These are phyloP conservation scores for Colletotrichum gigasporum DNA, from an alignment of 2,329 filamentous ascomycete genomes.

Conservation along the genomic window DNA sequence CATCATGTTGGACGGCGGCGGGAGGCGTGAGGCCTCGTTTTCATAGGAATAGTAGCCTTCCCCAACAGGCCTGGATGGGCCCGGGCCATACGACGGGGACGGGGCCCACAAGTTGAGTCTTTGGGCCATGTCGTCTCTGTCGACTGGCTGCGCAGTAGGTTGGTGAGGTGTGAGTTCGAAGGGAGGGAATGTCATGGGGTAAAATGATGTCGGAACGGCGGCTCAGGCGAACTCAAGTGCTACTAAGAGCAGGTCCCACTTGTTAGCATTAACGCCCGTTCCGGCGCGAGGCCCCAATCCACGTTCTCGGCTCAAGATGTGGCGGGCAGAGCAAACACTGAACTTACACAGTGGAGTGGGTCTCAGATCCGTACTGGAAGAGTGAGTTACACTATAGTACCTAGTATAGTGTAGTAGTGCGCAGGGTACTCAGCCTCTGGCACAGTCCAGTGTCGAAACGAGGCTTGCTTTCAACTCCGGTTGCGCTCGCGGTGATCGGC, in stretches of 20 bases:
- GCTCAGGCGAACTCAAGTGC: background rate
- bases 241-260: background rate
- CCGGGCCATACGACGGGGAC: slow-evolving; percentile 38
- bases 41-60: slow-evolving; percentile 38
- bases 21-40: slow-evolving; percentile 37
- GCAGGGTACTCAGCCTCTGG: slow-evolving; percentile 21
- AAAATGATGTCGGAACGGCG: background rate
- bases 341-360: slow-evolving; percentile 25
- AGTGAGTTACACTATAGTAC: too few species aligned
- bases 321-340: slow-evolving; percentile 23
- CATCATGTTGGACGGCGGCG: slow-evolving; percentile 37
- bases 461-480: slow-evolving; percentile 8
- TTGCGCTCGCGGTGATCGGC: slow-evolving; percentile 23
- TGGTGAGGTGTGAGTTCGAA: slow-evolving; percentile 38
- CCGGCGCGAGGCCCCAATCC: slow-evolving; percentile 16
- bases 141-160: slow-evolving; percentile 41
- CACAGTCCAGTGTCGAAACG: slow-evolving; percentile 4
- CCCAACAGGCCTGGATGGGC: slow-evolving; percentile 37
- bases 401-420: too few species aligned
- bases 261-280: slow-evolving; percentile 25
- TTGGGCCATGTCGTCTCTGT: slow-evolving; percentile 46
- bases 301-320: slow-evolving; percentile 30
- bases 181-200: slow-evolving; percentile 43
- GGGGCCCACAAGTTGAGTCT: slow-evolving; percentile 42
- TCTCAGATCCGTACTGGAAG: slow-evolving; percentile 29